Percentiles rank a stretch among this genome's conserved stretches.
Conservation (phyloP, 2,329 filamentous ascomycete species). For the Rasamsonia emersonii region DNA sequence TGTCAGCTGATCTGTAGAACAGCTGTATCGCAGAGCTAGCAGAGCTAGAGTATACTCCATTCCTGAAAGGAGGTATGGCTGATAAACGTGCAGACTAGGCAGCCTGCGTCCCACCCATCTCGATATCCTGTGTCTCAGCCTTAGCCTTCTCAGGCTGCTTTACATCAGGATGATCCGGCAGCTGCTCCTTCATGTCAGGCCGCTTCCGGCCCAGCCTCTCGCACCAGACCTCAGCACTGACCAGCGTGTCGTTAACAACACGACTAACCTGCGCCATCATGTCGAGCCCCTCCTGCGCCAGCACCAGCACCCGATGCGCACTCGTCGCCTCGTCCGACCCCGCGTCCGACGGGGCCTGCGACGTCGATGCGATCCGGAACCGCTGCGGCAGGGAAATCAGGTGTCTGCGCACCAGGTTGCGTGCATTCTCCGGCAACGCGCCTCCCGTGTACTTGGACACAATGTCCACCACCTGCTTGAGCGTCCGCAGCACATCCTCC, state of each 20-base stretch:
- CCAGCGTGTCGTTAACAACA: constrained; percentile 80
- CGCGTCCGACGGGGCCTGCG: constrained; percentile 25
- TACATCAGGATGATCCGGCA: constrained; percentile 18
- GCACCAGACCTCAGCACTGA: constrained; percentile 87
- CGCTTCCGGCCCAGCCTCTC: constrained; percentile 57
- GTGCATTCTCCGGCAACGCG: constrained; percentile 80
- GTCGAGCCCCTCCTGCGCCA: constrained; percentile 83
- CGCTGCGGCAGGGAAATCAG: constrained; percentile 76
- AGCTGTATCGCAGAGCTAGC: too few relatives aligned
- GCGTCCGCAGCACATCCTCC: constrained; percentile 16
- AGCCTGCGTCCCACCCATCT: too few relatives aligned
- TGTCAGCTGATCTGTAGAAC: too few relatives aligned
- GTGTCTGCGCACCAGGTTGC: constrained; percentile 72
- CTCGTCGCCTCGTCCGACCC: constrained; percentile 42
- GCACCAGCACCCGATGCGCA: constrained; percentile 70
- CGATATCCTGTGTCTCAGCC: too few relatives aligned
- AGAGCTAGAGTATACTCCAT: too few relatives aligned
- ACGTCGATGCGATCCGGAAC: constrained; percentile 63
- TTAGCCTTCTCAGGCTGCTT: constrained; percentile 11
- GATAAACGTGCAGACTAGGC: too few relatives aligned
- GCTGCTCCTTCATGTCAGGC: constrained; percentile 19
- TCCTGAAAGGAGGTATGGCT: too few relatives aligned
- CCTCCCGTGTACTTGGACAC: constrained; percentile 89
- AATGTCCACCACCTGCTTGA: constrained; percentile 73
- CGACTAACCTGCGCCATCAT: constrained; percentile 89